Percentiles rank a stretch among this genome's conserved stretches.
phyloP scores from a whole-genome alignment of 148 eudicot species.

The Rhododendron henanense region DNA sequence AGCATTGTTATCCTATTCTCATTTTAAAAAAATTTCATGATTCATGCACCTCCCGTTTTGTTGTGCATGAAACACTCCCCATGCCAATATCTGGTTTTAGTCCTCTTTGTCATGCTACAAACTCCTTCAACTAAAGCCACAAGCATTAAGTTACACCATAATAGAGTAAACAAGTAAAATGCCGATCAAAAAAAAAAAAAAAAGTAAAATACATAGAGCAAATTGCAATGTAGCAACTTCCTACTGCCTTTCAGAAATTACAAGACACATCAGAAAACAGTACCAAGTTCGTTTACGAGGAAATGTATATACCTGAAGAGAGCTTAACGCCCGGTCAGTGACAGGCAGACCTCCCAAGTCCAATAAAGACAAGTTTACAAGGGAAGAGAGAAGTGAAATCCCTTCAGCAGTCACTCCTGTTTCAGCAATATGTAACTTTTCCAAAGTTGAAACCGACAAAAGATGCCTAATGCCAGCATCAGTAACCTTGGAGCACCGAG shows the following conservation, averaged over 20 bases:
- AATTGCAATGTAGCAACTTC: background rate
- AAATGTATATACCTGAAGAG: slow-evolving; percentile 56
- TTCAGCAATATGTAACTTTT: slow-evolving; percentile 62
- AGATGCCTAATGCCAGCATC: slow-evolving; percentile 78
- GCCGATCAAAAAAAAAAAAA: no score
- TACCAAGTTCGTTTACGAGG: background rate
- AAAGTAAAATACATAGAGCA: background rate
- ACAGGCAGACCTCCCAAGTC: slow-evolving; percentile 89
- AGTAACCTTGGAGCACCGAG: slow-evolving; percentile 72
- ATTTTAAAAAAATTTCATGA: background rate
- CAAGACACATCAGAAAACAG: background rate
- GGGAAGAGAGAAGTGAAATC: slow-evolving; percentile 50
- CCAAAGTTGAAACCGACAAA: slow-evolving; percentile 49
- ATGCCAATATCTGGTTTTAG: background rate
- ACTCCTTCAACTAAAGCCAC: background rate
- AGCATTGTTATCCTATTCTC: background rate
- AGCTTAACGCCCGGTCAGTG: slow-evolving; percentile 53
- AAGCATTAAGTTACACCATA: background rate
- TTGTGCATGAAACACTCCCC: background rate
- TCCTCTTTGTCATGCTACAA: background rate
- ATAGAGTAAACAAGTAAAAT: background rate
- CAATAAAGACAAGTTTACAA: slow-evolving; percentile 45
- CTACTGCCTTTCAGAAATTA: background rate
- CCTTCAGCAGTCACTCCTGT: slow-evolving; percentile 76
- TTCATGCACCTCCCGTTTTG: background rate